phyloP scores from a whole-genome alignment of 2,329 filamentous ascomycete genomes.

The Arachnomyces sp. region DNA sequence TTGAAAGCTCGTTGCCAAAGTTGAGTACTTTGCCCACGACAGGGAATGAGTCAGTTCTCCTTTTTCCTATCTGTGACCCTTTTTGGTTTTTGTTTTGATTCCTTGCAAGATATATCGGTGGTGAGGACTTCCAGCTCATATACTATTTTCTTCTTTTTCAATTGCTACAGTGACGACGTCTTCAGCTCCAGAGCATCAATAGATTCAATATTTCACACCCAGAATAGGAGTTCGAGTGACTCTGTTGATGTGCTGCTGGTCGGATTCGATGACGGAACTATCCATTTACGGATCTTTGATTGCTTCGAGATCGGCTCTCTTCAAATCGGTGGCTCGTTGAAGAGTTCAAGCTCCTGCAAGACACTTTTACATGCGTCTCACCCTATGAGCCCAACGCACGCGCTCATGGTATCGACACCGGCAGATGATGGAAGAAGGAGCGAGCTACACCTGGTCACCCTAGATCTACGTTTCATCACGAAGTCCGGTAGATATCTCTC shows the following conservation, averaged over 20 bases:
- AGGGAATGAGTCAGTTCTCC: conserved; percentile 46
- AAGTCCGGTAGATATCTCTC: conserved; percentile 70
- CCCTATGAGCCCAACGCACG: conserved; percentile 66
- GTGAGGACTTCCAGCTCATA: conserved; percentile 40
- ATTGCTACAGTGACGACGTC: conserved; percentile 46
- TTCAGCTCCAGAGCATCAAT: conserved; percentile 64
- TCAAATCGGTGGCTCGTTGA: conserved; percentile 31
- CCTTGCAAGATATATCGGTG: too few species aligned
- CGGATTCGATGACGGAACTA: conserved; percentile 60
- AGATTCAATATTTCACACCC: conserved; percentile 60
- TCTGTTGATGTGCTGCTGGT: conserved; percentile 73
- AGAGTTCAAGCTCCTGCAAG: conserved; percentile 31
- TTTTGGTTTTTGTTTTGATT: too few species aligned
- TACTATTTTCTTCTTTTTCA: too few species aligned
- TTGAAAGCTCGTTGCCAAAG: conserved; percentile 68
- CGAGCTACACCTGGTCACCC: conserved; percentile 57
- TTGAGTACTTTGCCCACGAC: conserved; percentile 63
- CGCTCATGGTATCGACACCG: conserved; percentile 49
- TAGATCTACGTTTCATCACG: conserved; percentile 77
- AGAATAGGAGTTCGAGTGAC: conserved; percentile 58
- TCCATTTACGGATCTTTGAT: conserved; percentile 78
- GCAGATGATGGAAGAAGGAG: conserved; percentile 32
- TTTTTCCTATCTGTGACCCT: conserved; percentile 2
- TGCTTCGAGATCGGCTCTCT: conserved; percentile 68
- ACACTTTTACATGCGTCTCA: conserved; percentile 61